phyloP scores from a whole-genome alignment of 768 basidiomycete genomes.

The Leccinum barrowsii region DNA sequence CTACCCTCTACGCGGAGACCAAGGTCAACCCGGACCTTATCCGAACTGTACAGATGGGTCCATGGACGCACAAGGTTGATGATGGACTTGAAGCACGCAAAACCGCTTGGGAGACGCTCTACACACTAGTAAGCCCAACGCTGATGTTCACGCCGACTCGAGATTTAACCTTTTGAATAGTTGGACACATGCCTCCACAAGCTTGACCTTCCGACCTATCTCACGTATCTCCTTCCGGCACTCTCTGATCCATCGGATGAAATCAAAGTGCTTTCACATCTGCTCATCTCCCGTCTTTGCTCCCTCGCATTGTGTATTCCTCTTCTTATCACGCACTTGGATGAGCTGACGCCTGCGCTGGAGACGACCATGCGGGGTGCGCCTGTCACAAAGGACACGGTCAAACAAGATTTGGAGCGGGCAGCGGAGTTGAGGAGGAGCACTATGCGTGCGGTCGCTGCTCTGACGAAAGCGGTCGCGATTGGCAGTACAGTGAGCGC shows the following conservation, averaged over 20 bases:
- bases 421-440: constrained; percentile 90
- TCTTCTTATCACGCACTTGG: constrained; percentile 59
- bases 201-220: constrained; percentile 84
- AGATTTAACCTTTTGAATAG: constrained; percentile 35
- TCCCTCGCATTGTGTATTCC: constrained; percentile 51
- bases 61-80: constrained; percentile 96
- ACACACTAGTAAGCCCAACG: constrained; percentile 70
- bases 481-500: constrained; percentile 52
- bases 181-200: constrained; percentile 88
- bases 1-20: constrained; percentile 85
- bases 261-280: constrained; percentile 94
- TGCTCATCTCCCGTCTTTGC: constrained; percentile 90
- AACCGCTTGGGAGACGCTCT: constrained; percentile 96
- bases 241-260: constrained; percentile 90
- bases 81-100: constrained; percentile 96
- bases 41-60: constrained; percentile 93
- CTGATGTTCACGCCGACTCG: background rate
- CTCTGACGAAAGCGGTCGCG: constrained; percentile 67
- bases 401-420: constrained; percentile 88
- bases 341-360: constrained; percentile 78
- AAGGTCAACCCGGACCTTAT: constrained; percentile 73
- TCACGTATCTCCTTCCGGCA: constrained; percentile 75
- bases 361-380: constrained; percentile 89
- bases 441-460: constrained; percentile 82
- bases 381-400: constrained; percentile 88